Base-by-base conservation (phyloP, 495 filamentous ascomycete genomes). In the Penicillium riverlandense region DNA sequence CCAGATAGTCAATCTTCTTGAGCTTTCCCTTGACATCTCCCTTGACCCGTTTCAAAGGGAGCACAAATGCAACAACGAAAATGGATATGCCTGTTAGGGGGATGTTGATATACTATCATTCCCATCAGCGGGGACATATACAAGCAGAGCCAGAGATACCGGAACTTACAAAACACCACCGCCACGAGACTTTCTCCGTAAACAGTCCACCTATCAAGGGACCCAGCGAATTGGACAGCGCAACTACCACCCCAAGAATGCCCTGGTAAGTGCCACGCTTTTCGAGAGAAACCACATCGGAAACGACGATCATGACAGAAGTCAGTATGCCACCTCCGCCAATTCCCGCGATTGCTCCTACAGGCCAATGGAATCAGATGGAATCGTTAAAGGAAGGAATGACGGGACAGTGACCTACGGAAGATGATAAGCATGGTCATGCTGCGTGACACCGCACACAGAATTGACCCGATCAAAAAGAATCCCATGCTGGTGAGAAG, bases 291-390 rank as follows among this genome's bases (percentile, higher is more conserved):
- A 72, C 55, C 1, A 57, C 44, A 45, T 67, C 55, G 35, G 62
- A 61, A 41, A 75, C 65, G 44, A 72, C 67, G 27, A 67, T 29
- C 11, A 37, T 22, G n/a, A 35, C 32, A 9, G 29, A 29, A 7
- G 14, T 30, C n/a, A 14, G 28, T 14, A 50, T 22, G 9, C 49
- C 49, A 10, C 37, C 49, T 11, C 38, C 31, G 6, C 84, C 84
- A 28, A 86, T 44, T 11, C 84, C 84, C 10, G 82, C 77, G 36
- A 88, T 66, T 13, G 84, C 82, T 13, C 85, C 22, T 22, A 6
- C 4, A 6, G 22, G 22, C 22, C 22, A 22, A 22, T 22, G 22
- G 2, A 2, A 22, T 22, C 22, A 22, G 22, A 22, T 22, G 22
- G 22, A 22, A 22, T 22, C 22, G 2, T 22, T 2, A 6, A 22